Evolutionary conservation across 2,329 filamentous ascomycete genomes (phyloP).

Genomic region (Colletotrichum lentis): DNA sequence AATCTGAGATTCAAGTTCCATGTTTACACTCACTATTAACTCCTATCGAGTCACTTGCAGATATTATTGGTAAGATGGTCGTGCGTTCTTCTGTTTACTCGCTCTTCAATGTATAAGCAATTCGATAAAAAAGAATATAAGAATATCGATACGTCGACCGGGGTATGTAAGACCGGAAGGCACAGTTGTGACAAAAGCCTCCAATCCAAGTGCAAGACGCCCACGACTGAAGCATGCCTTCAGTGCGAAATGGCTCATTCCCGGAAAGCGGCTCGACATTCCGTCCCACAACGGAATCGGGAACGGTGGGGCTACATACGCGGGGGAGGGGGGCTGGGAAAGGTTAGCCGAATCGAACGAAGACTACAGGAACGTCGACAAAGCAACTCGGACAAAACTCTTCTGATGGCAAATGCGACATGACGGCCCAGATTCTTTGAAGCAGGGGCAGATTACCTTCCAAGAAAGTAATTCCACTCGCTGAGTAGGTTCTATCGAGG

Average conservation of each 20-base stretch:
- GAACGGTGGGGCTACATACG: not conserved
- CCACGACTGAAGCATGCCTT: not conserved
- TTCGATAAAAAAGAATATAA: no score
- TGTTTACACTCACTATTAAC: no score
- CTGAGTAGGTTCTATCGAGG: not conserved
- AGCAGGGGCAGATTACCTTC: not conserved
- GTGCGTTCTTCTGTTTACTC: no score
- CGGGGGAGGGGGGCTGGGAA: conserved; percentile 12
- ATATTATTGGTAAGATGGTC: no score
- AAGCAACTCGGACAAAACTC: not conserved
- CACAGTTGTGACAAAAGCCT: no score
- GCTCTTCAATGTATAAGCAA: no score
- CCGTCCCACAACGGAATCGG: not conserved
- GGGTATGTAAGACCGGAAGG: no score
- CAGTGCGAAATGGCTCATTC: no score
- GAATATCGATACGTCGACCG: no score
- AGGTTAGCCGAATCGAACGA: not conserved
- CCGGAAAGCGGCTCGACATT: conserved; percentile 15
- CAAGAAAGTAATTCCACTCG: not conserved
- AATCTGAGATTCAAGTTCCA: no score
- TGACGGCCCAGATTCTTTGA: not conserved
- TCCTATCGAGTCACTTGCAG: no score
- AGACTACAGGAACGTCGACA: conserved; percentile 1
- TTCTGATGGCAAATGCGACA: not conserved
- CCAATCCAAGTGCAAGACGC: no score